Base-by-base conservation (phyloP, 208 protist species). In the Pavlovales sp. region DNA sequence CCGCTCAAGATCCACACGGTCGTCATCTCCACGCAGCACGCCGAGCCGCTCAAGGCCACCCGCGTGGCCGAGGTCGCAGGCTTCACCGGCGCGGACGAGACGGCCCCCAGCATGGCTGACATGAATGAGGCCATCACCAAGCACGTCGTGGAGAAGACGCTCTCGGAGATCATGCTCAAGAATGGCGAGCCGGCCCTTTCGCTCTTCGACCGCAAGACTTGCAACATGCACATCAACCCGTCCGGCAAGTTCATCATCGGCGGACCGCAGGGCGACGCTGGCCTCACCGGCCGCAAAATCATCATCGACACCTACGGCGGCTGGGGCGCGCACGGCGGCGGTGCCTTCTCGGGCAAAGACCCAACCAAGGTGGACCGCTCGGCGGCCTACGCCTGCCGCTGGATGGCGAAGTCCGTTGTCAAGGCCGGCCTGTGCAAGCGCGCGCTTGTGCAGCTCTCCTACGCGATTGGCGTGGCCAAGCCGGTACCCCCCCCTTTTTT, bases 261-360 rank as follows among this genome's bases (percentile, higher is more conserved):
- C 90, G 99, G 99, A 57, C 98, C 99, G 87, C 95, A 98, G 89
- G 98, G 97, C 92, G 99, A 99, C 91, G 97, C 98, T 89, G 99
- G 99, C 91, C 92, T 99, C 14, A 99, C 99, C 85, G 99, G 99
- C 87, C 95, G 99, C 91, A 99, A 99, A 95, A 99, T 99, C 91
- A 99, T 99, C 92, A 97, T 99, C 79, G 99, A 99, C 91, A 98
- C 97, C 8, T 99, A 99, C 93, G 99, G 99, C 91, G 98, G 98
- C 88, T 99, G 98, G 98, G 98, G 98, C 79, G 98, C 98, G 38
- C 98, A 99, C 94, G 98, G 98, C 90, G 98, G 98, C 92, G 98
- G 99, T 90, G 98, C 98, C 89, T 99, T 99, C 96, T 99, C 98
- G 47, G 99, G 99, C 88, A 99, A 99, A 95, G 99, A 99, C 93